Evolutionary conservation across 2,329 filamentous ascomycete species (phyloP).

Genomic region (Penicillium sp.): DNA sequence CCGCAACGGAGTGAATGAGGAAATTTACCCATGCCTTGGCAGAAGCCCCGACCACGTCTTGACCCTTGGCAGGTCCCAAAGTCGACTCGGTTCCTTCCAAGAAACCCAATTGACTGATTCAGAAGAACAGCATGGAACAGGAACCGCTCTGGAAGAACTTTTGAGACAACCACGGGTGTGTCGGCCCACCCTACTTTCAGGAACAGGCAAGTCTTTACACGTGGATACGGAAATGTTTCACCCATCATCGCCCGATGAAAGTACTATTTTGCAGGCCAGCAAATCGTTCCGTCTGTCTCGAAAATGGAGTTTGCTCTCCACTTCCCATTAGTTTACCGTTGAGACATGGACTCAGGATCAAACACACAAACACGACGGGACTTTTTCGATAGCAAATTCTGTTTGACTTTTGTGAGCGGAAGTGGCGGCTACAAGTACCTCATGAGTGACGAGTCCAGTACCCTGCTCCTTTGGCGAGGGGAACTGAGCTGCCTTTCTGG

Average conservation of each 20-base stretch:
- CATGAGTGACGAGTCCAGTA: neutral
- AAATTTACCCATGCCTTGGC: neutral
- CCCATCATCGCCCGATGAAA: constrained; percentile 1
- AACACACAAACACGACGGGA: neutral
- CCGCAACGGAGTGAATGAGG: neutral
- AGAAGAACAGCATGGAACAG: neutral
- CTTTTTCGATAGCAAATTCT: too few relatives aligned
- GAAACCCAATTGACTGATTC: neutral
- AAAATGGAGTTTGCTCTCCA: neutral
- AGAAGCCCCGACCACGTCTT: neutral
- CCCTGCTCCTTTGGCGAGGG: neutral
- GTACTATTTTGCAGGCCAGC: neutral
- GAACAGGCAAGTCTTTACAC: neutral
- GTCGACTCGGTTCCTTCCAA: neutral
- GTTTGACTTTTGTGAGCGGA: neutral
- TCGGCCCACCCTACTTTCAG: constrained; percentile 1
- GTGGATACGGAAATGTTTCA: constrained; percentile 6
- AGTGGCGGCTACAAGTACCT: neutral
- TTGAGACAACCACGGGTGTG: constrained; percentile 2
- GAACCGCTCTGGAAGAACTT: neutral
- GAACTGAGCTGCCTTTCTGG: neutral
- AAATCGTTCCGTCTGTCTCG: neutral
- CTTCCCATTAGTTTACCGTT: neutral
- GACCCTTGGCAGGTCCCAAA: neutral
- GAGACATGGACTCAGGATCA: neutral